These are phyloP conservation scores for Dendryphion nanum DNA, from an alignment of 2,329 filamentous ascomycete species.

Conservation along the genomic window DNA sequence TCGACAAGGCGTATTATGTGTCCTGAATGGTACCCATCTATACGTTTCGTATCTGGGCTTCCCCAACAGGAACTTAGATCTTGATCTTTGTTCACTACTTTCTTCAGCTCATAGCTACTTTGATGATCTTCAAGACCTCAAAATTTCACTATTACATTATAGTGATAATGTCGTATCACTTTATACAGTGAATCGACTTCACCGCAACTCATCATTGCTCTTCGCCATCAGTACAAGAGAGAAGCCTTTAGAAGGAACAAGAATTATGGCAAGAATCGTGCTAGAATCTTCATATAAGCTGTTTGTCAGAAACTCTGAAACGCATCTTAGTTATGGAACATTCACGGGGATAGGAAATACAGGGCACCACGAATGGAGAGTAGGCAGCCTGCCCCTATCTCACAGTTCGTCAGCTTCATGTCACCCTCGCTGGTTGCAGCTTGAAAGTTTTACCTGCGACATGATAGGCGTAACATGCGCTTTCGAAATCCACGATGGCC, in stretches of 20 bases:
- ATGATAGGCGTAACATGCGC: conserved; percentile 68
- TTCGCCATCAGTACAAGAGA: conserved; percentile 23
- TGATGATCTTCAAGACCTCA: too few relatives aligned
- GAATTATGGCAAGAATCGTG: conserved; percentile 34
- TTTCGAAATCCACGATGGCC: conserved; percentile 65
- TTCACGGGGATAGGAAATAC: conserved; percentile 52
- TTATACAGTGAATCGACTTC: too few relatives aligned
- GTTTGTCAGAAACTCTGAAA: conserved; percentile 64
- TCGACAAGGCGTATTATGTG: conserved; percentile 63
- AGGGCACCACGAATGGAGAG: conserved; percentile 61
- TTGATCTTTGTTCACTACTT: too few relatives aligned
- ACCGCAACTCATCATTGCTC: conserved; percentile 13
- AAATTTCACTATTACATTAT: conserved; percentile 30
- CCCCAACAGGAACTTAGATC: too few relatives aligned
- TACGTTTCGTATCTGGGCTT: conserved; percentile 60
- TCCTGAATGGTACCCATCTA: conserved; percentile 55
- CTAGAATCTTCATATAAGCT: conserved; percentile 49
- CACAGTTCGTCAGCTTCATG: too few relatives aligned
- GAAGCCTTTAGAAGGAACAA: conserved; percentile 18
- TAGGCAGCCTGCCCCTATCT: too few relatives aligned
- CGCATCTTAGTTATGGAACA: conserved; percentile 66
- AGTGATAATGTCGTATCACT: conserved; percentile 31
- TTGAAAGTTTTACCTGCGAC: conserved; percentile 60
- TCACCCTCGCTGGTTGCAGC: too few relatives aligned
- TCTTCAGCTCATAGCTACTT: too few relatives aligned